Base-by-base conservation (phyloP, 1,284 basidiomycete species). In the Cryptococcus sp. region DNA sequence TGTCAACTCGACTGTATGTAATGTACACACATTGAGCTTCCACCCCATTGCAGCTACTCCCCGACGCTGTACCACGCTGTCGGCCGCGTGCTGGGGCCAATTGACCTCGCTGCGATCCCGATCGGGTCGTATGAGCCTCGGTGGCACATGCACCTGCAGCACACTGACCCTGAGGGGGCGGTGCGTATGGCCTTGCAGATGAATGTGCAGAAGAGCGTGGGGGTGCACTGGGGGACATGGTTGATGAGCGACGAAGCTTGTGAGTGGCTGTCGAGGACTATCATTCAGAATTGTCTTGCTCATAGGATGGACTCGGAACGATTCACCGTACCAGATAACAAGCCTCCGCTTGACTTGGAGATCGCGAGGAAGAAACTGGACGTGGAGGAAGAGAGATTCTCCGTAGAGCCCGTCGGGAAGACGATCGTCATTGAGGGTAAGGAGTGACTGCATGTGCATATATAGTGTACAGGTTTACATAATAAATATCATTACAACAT, bases 141-240 rank as follows among this genome's bases (percentile, higher is more conserved):
- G n/a, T 76, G 75, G 75, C 77, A 78, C 55, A 68, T 78, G 64
- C 69, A 75, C 42, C 68, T 75, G 4, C 75, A 78, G 53, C 78
- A 79, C 60, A 75, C 73, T 1, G 72, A 78, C 51, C 78, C 78
- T 1, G 74, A 77, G 55, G 78, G 77, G 16, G 76, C 77, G 3
- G 72, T 78, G 12, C 59, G 71, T 12, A 78, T 79, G 61, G 71
- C 73, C n/a, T 61, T 66, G 36, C 70, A 77, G 56, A 67, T 76
- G 52, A 55, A 62, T 11, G 72, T 71, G 2, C 64, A 69, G 57
- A 70, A 71, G 60, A 71, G 71, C 37, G 68, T 76, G 33, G 78
- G 73, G 6, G 79, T 80, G 45, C 79, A 80, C 61, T 79, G 77
- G 76, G 78, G 78, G 4, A 80, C 79, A 0, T 80, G 79, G 79